Base-by-base conservation (phyloP, 1,284 basidiomycete species). In the Ustilago trichophora region DNA sequence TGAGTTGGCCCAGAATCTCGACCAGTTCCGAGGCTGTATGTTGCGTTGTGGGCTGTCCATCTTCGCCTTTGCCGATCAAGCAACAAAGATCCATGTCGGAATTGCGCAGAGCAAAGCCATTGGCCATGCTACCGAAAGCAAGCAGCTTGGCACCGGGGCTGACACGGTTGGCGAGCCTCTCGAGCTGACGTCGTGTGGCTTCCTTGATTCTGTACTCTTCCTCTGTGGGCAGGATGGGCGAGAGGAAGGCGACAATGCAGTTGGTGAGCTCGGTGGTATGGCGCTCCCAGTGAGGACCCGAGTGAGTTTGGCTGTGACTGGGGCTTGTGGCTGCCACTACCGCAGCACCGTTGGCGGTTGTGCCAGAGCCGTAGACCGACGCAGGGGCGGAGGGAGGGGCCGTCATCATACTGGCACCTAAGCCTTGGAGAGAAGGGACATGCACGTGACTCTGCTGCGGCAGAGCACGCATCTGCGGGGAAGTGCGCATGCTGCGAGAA, bases 21-120 rank as follows among this genome's bases (percentile, higher is more conserved):
- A 98, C 95, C 46, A 98, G 88, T 85, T 96, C 91, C 29, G 91
- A 87, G 10, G 94, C 90, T 37, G 49, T 59, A 18, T 62, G 66
- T 33, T 67, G 59, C 4, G 68, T 51, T 12, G 46, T 43, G 9
- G 57, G 51, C 33, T 67, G 35, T 26, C 62, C 50, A n/a, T 57
- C 62, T 8, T 34, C 24, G 18, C 40, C 62, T 26, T 60, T 72
- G 33, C 54, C 55, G 33, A 96, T 91, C 77, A 98, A 86, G 82
- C 94, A 97, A 81, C 95, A 97, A 36, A 98, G 85, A 83, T 98
- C 95, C 95, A 98, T 98, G 83, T 98, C 95, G 63, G 92, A 97
- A 84, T 97, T 95, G 72, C 91, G 86, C 76, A 97, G 87, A 77
- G 92, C 93, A 84, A 93, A 95, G 77, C 90, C 93, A 82, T 92